A percentile compares a stretch with the other conserved stretches of the same genome.
These are phyloP conservation scores for Aquilaria agallochum DNA, from an alignment of 441 rosid genomes.

Conservation along the genomic window DNA sequence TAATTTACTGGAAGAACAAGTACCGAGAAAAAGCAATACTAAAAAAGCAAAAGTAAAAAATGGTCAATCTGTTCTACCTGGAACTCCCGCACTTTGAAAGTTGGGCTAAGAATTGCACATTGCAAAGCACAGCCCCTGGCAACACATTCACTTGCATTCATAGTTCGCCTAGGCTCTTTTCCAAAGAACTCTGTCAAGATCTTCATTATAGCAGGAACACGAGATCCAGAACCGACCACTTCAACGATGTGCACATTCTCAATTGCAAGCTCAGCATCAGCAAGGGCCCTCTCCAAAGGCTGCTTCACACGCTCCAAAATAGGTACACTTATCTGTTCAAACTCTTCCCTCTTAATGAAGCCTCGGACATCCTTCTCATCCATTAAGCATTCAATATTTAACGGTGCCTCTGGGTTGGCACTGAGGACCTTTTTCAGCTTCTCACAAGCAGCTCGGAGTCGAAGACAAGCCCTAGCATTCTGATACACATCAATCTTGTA, in stretches of 20 bases:
- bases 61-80: slow-evolving; percentile 45
- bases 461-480: slow-evolving; percentile 83
- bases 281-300: slow-evolving; percentile 88
- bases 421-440: slow-evolving; percentile 94
- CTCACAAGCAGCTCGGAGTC: slow-evolving; percentile 84
- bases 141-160: slow-evolving; percentile 99
- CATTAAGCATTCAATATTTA: slow-evolving; percentile 93
- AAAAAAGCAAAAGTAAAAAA: slow-evolving; percentile 2
- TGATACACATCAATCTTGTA: slow-evolving; percentile 89
- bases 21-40: not conserved
- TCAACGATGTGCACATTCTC: slow-evolving; percentile 85
- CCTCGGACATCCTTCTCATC: slow-evolving; percentile 97
- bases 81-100: slow-evolving; percentile 94
- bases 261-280: slow-evolving; percentile 75
- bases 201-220: slow-evolving; percentile 77
- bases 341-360: slow-evolving; percentile 82
- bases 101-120: slow-evolving; percentile 98
- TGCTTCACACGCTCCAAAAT: slow-evolving; percentile 88
- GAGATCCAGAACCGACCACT: slow-evolving; percentile 90
- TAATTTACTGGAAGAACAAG: not conserved
- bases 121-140: slow-evolving; percentile 88
- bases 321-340: slow-evolving; percentile 78
- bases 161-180: slow-evolving; percentile 93
- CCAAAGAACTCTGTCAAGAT: slow-evolving; percentile 88
- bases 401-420: slow-evolving; percentile 89